Base-by-base conservation (phyloP, 768 basidiomycete genomes). In the Collybia nuda region DNA sequence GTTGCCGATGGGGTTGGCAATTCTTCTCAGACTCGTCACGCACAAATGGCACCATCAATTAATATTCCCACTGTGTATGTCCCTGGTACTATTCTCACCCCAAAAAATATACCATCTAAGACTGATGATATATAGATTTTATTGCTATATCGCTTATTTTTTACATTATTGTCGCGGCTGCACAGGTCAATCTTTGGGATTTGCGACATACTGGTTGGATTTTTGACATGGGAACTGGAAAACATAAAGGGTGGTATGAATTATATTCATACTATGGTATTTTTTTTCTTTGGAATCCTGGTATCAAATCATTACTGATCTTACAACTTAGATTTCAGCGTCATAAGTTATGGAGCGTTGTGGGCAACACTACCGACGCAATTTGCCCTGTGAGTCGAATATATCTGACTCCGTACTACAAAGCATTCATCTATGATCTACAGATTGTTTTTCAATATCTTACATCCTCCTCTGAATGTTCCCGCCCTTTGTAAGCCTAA, bases 351-450 rank as follows among this genome's bases (percentile, higher is more conserved):
- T 70, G 68, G 62, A 3, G 82, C 87, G 0, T 73, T 99, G 26
- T 86, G 87, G 84, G 70, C 79, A 1, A 95, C 93, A 0, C 70
- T 99, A 61, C 95, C 96, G 3, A 98, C 95, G 1, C 96, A 98
- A 62, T 82, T 98, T 51, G 96, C 96, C 3, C 66, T 99, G 84
- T 88, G 53, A 62, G 90, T 70, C 64, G n/a, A n/a, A n/a, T n/a
- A 7, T 29, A 5, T 28, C 15, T 12, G 24, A 4, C 47, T 36
- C 18, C 40, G 15, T 3, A 22, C n/a, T 2, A n/a, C 9, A 4
- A 42, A 28, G n/a, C 18, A 11, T 54, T 41, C 47, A 46, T 14
- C 48, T 18, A 35, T 44, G n/a, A 28, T 49, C 35, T 15, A 9
- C 35, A 89, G 88, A 50, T 53, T 93, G 29, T 92, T 93, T 63